phyloP scores from a whole-genome alignment of 495 filamentous ascomycete genomes.

The Aspergillus bridgeri region DNA sequence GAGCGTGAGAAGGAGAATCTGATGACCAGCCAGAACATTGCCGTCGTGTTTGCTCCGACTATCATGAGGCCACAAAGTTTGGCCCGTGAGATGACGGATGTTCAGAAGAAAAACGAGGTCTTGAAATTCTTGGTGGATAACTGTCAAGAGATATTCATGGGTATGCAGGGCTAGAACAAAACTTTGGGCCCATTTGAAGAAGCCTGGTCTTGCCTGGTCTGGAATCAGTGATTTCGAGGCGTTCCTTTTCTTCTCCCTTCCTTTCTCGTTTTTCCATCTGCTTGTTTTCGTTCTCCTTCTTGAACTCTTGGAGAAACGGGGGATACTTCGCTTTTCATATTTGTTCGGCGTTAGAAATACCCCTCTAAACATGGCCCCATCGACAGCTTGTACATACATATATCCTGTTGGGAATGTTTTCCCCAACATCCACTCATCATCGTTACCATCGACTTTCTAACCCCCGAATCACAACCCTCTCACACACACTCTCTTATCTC shows the following conservation, averaged over 20 bases:
- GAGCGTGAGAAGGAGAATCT: conserved; percentile 75
- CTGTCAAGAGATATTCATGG: conserved; percentile 71
- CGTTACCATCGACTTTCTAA: not conserved
- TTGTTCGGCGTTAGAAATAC: conserved; percentile 7
- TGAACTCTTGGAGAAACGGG: conserved; percentile 1
- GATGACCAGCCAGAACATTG: conserved; percentile 93
- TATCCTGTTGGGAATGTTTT: not conserved
- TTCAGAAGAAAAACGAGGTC: conserved; percentile 84
- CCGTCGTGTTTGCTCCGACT: conserved; percentile 97
- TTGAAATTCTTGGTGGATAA: conserved; percentile 90
- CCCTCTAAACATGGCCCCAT: conserved; percentile 5
- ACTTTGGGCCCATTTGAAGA: not conserved
- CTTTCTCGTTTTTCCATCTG: conserved; percentile 1
- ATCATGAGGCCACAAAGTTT: conserved; percentile 88
- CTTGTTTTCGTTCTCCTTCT: conserved; percentile 1
- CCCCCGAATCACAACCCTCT: conserved; percentile 7
- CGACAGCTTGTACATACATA: conserved; percentile 23
- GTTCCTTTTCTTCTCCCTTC: conserved; percentile 2
- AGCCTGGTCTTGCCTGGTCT: conserved; percentile 8
- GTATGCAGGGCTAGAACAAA: conserved; percentile 31
- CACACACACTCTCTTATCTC: not conserved
- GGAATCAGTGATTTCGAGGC: conserved; percentile 3
- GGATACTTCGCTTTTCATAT: conserved; percentile 2
- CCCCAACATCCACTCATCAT: not conserved
- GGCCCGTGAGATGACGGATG: conserved; percentile 93